A percentile compares a stretch with the other conserved stretches of the same genome.
phyloP scores from a whole-genome alignment of 306 rosid species.

The Lathyrus oleraceus region DNA sequence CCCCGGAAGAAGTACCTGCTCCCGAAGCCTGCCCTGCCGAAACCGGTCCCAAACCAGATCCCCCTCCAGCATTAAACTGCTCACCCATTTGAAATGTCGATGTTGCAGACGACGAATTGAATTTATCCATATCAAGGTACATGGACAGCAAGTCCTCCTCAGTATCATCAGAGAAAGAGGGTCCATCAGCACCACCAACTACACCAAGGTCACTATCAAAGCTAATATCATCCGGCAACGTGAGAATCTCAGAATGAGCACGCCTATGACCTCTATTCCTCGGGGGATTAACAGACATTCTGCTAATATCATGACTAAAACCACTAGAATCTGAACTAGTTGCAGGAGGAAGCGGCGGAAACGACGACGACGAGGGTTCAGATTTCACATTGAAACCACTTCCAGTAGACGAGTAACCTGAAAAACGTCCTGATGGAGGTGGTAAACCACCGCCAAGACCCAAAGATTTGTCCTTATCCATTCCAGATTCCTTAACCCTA shows the following conservation, averaged over 20 bases:
- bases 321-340: slow-evolving; percentile 57
- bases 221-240: slow-evolving; percentile 91
- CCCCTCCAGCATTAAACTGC: slow-evolving; percentile 48
- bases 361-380: slow-evolving; percentile 50
- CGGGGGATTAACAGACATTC: slow-evolving; percentile 90
- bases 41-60: slow-evolving; percentile 16
- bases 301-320: slow-evolving; percentile 90
- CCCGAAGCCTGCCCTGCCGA: slow-evolving; percentile 40
- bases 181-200: slow-evolving; percentile 87
- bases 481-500: slow-evolving; percentile 40
- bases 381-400: slow-evolving; percentile 64
- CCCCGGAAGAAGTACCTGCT: slow-evolving; percentile 47
- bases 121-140: slow-evolving; percentile 96
- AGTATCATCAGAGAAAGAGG: slow-evolving; percentile 85
- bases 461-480: slow-evolving; percentile 78
- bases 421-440: slow-evolving; percentile 71
- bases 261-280: slow-evolving; percentile 88
- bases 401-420: slow-evolving; percentile 55
- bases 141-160: slow-evolving; percentile 88
- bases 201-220: slow-evolving; percentile 94
- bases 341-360: slow-evolving; percentile 63
- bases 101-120: slow-evolving; percentile 80
- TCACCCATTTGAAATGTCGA: slow-evolving; percentile 70
- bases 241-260: slow-evolving; percentile 90
- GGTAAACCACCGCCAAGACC: slow-evolving; percentile 69